A percentile compares a stretch with the other conserved stretches of the same genome.
phyloP scores from a whole-genome alignment of 2,329 filamentous ascomycete genomes.

The Diaporthe sp. region DNA sequence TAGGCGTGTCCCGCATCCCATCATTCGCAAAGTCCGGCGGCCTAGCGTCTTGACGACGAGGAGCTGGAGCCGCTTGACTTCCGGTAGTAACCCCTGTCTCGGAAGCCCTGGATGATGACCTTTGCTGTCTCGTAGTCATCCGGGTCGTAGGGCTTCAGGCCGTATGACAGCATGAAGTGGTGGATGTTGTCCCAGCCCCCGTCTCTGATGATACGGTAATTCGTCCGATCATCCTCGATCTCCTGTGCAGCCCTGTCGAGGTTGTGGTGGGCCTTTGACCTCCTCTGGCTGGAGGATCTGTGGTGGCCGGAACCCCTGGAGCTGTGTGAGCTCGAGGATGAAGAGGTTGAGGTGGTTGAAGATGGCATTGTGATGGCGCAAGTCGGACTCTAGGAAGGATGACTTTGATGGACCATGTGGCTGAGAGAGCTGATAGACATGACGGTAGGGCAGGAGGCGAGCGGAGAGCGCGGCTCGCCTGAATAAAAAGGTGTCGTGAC shows the following conservation, averaged over 20 bases:
- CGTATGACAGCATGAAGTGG: constrained; percentile 42
- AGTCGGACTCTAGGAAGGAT: neutral
- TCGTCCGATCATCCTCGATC: constrained; percentile 41
- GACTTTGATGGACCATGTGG: constrained; percentile 10
- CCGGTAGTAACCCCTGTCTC: constrained; percentile 41
- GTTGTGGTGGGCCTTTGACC: constrained; percentile 41
- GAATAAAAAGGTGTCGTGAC: constrained; percentile 34
- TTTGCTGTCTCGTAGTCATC: constrained; percentile 42
- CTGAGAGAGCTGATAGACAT: constrained; percentile 17
- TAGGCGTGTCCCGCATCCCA: constrained; percentile 26
- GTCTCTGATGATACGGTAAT: constrained; percentile 42
- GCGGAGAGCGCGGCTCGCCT: constrained; percentile 33
- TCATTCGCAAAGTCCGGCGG: neutral
- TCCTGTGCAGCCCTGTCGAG: constrained; percentile 38
- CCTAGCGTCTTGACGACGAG: constrained; percentile 24
- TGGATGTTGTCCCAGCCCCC: constrained; percentile 42
- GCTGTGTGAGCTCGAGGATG: constrained; percentile 36
- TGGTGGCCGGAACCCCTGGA: constrained; percentile 33
- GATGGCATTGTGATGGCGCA: constrained; percentile 34
- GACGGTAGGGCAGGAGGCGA: neutral
- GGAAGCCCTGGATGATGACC: constrained; percentile 42
- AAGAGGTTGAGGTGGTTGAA: constrained; percentile 38
- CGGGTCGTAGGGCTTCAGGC: constrained; percentile 41
- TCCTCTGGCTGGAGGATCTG: constrained; percentile 36
- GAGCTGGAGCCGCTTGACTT: constrained; percentile 30